Base-by-base conservation (phyloP, 1,284 basidiomycete species). In the Puccinia horiana region DNA sequence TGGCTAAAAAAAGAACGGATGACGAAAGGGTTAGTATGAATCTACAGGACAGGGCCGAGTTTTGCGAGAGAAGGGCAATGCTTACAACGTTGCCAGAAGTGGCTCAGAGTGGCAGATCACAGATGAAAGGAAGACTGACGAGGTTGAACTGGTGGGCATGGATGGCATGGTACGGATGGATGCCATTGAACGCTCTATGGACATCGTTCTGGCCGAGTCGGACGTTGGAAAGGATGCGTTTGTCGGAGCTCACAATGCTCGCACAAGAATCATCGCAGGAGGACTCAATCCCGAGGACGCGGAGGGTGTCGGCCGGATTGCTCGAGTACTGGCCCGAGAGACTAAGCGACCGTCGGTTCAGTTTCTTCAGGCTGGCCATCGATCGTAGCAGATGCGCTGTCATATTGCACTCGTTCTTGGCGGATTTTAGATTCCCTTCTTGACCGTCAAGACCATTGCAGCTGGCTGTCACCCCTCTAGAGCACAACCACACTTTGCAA, bases 181-280 rank as follows among this genome's bases (percentile, higher is more conserved):
- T 97, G 0, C 95, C 95, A 0, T 93, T 93, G 85, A 89, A 92
- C 47, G 86, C 85, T 86, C 91, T 90, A 85, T 93, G 91, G 90
- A 91, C 86, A 29, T 90, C 85, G 84, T 93, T 90, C 85, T 96
- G 94, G 85, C 92, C 93, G 56, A 93, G 88, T 82, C 96, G 92
- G 11, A 95, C 90, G 87, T 94, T 95, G 3, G 93, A 91, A 73
- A 93, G 90, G 70, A 97, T 91, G 80, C 89, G 85, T 12, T 91
- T 89, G 32, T 90, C 88, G 0, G 91, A 92, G 42, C 90, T 90
- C 70, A 96, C 92, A 77, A 97, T 89, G 0, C 94, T 92, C 23
- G 92, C 93, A 85, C 94, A 95, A 0, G 94, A 93, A 86, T 96
- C 95, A 87, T 97, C 95, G 8, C 94, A 94, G 16, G 93, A 94